Conservation (phyloP, 129 eudicot genomes). For the Helianthus annuus region HanXRQr2.0-SUNRISE NC_035442.2:165853473-165853972, state of each 20-base stretch:
- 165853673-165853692: slow-evolving; percentile 80
- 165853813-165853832: slow-evolving; percentile 18
- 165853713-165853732: slow-evolving; percentile 24
- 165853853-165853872: slow-evolving; percentile 92
- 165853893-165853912: slow-evolving; percentile 91
- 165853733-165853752: background rate
- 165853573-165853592: background rate
- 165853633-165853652: slow-evolving; percentile 85
- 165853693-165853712: slow-evolving; percentile 99
- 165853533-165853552: slow-evolving; percentile 8
- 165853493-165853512: background rate
- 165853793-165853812: background rate
- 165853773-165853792: too few relatives aligned
- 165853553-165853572: background rate
- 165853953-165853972: background rate
- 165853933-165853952: slow-evolving; percentile 48
- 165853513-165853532: background rate
- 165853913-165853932: slow-evolving; percentile 77
- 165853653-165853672: slow-evolving; percentile 92
- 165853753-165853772: background rate
- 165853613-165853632: slow-evolving; percentile 57
- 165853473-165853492: background rate
- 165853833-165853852: slow-evolving; percentile 26
- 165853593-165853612: background rate
- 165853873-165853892: slow-evolving; percentile 95